Evolutionary conservation across 768 basidiomycete genomes (phyloP).

Genomic region (Mycena alexandri): DNA sequence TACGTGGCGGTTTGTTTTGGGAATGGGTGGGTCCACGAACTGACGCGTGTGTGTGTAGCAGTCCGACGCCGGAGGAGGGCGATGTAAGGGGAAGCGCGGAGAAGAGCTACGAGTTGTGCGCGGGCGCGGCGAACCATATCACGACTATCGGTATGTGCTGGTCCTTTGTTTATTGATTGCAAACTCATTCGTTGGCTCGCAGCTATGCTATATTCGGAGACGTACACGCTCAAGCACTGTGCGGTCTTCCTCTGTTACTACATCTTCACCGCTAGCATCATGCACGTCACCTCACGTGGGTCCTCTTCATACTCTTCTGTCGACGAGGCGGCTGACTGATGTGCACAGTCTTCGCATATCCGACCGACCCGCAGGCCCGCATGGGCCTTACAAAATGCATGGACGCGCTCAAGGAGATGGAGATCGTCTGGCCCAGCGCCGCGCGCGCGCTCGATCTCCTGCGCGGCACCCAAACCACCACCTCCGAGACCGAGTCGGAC

Average conservation of each 20-base stretch:
- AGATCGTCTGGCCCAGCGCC: slow-evolving; percentile 81
- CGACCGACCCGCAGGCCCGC: slow-evolving; percentile 77
- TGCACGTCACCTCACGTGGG: slow-evolving; percentile 82
- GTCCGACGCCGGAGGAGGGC: slow-evolving; percentile 59
- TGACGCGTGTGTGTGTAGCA: slow-evolving; percentile 37
- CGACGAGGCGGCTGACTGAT: slow-evolving; percentile 11
- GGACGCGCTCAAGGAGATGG: slow-evolving; percentile 74
- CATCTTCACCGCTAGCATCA: slow-evolving; percentile 82
- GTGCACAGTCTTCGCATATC: slow-evolving; percentile 71
- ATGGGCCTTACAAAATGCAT: slow-evolving; percentile 76
- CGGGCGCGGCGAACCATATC: slow-evolving; percentile 83
- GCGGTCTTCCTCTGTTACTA: slow-evolving; percentile 84
- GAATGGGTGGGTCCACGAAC: not conserved
- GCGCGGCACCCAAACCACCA: slow-evolving; percentile 67
- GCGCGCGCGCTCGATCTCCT: slow-evolving; percentile 81
- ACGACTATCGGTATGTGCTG: slow-evolving; percentile 68
- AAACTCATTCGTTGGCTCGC: slow-evolving; percentile 12
- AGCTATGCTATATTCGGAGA: slow-evolving; percentile 74
- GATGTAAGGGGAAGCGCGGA: slow-evolving; percentile 68
- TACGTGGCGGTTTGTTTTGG: slow-evolving; percentile 40
- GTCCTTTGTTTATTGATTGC: not conserved
- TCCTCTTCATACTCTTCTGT: slow-evolving; percentile 30
- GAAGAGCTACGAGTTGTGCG: slow-evolving; percentile 80
- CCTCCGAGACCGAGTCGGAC: slow-evolving; percentile 40
- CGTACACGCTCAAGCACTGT: slow-evolving; percentile 69